Evolutionary conservation across 1,284 basidiomycete species (phyloP).

Genomic region (Malassezia yamatoensis): DNA sequence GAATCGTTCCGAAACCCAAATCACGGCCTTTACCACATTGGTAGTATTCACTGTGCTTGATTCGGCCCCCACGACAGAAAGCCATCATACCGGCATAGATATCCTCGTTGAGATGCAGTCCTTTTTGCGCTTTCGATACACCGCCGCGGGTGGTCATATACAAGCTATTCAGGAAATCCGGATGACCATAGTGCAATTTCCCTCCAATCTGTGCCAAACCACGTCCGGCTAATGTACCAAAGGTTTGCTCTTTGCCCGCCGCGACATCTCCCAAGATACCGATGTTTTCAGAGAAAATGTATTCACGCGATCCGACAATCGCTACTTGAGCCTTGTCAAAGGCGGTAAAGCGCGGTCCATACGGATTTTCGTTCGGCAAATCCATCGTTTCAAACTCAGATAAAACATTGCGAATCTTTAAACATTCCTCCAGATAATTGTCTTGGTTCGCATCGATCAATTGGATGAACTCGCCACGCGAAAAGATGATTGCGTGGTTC

Average conservation of each 20-base stretch:
- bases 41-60: slow-evolving; percentile 99
- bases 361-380: slow-evolving; percentile 76
- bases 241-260: slow-evolving; percentile 98
- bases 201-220: slow-evolving; percentile 94
- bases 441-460: slow-evolving; percentile 99
- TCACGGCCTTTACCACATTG: slow-evolving; percentile 95
- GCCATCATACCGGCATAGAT: slow-evolving; percentile 99
- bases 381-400: slow-evolving; percentile 94
- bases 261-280: slow-evolving; percentile 97
- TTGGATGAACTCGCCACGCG: slow-evolving; percentile 96
- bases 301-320: slow-evolving; percentile 96
- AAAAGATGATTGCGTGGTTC: slow-evolving; percentile 98
- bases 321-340: slow-evolving; percentile 83
- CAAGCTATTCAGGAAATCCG: slow-evolving; percentile 94
- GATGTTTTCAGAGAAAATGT: slow-evolving; percentile 99
- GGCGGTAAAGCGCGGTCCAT: slow-evolving; percentile 58
- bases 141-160: slow-evolving; percentile 98
- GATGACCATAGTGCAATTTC: slow-evolving; percentile 96
- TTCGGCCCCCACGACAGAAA: slow-evolving; percentile 86
- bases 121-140: slow-evolving; percentile 97
- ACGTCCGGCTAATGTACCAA: slow-evolving; percentile 89
- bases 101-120: slow-evolving; percentile 95
- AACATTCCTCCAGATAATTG: slow-evolving; percentile 97
- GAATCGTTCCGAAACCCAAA: slow-evolving; percentile 93
- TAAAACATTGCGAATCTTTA: slow-evolving; percentile 97